Conservation (phyloP, 768 basidiomycete species). For the Boletellus emodensis region DNA sequence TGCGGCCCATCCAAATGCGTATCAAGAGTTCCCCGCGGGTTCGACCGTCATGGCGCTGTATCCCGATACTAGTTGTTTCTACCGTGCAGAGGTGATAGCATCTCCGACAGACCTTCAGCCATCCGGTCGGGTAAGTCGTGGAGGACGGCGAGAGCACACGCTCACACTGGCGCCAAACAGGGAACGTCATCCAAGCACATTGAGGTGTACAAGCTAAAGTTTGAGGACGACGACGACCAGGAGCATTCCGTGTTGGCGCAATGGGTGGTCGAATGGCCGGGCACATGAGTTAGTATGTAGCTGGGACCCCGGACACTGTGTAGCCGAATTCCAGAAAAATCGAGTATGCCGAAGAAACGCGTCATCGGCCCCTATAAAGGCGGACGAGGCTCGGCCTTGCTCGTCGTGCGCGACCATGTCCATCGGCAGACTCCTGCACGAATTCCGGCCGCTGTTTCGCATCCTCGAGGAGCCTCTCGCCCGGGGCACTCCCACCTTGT, state of each 20-base stretch:
- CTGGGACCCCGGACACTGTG: conserved; percentile 15
- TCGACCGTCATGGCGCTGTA: conserved; percentile 84
- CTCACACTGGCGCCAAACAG: conserved; percentile 17
- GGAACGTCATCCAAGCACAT: conserved; percentile 43
- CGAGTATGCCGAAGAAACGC: conserved; percentile 11
- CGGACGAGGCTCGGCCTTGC: background rate
- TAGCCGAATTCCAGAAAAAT: conserved; percentile 13
- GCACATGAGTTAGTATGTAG: conserved; percentile 18
- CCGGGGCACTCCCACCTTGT: conserved; percentile 27
- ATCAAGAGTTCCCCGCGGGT: conserved; percentile 67
- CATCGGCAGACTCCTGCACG: conserved; percentile 60
- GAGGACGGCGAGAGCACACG: background rate
- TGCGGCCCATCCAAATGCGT: conserved; percentile 62
- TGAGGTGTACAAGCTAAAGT: conserved; percentile 73
- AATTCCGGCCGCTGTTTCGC: conserved; percentile 72
- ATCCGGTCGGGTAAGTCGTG: conserved; percentile 35
- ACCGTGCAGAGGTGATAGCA: conserved; percentile 79
- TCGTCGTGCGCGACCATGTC: conserved; percentile 44
- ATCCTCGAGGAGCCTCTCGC: conserved; percentile 69
- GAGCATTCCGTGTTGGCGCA: conserved; percentile 73
- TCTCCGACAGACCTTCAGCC: conserved; percentile 48
- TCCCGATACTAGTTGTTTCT: conserved; percentile 89
- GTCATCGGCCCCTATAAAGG: conserved; percentile 17
- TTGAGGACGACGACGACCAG: conserved; percentile 86
- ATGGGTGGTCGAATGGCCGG: conserved; percentile 81